Base-by-base conservation (phyloP, 2,329 filamentous ascomycete species). In the Cladophialophora immunda region DNA sequence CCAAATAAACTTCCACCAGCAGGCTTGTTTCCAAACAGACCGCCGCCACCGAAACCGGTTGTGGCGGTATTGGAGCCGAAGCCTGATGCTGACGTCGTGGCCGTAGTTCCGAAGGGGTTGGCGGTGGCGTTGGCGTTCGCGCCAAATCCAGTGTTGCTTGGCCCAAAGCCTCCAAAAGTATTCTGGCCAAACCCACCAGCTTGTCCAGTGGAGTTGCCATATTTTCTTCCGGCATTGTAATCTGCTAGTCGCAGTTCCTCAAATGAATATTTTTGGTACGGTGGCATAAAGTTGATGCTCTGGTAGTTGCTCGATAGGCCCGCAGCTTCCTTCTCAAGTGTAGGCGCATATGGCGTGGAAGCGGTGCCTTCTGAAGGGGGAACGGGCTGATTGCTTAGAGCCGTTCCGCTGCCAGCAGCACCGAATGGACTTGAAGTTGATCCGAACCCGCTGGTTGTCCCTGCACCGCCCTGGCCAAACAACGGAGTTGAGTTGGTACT, bases 151-250 rank as follows among this genome's bases (percentile, higher is more conserved):
- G 62, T 69, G 60, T 67, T 74, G 17, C 73, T 76, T 38, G 76
- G 68, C 62, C 76, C 78, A 65, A 81, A 80, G 32, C 79, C 75
- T 27, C 79, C 82, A 66, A 84, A 84, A 5, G 75, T 78, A 67
- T 85, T 87, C 72, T 82, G 85, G 19, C 93, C 94, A 78, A 97
- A 97, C 7, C 91, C 92, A 66, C 93, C 93, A 55, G 88, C 83
- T 71, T 93, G 91, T 32, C 92, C 93, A 68, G 90, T 92, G 50
- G 87, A 86, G 78, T 94, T 97, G 36, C 94, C 95, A 76, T 87
- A 92, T 62, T 90, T 90, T 66, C 94, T 89, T 58, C 94, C 94
- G 78, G 94, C 91, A 66, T 90, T 87, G 77, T 99, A 99, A 79
- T 99, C 95, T 54, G 89, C 92, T 68, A 97, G 80, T 75, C 92